A percentile compares a stretch with the other conserved stretches of the same genome.
Conservation (phyloP, 169 alveolate species). For the Plasmodium yoelii region DNA sequence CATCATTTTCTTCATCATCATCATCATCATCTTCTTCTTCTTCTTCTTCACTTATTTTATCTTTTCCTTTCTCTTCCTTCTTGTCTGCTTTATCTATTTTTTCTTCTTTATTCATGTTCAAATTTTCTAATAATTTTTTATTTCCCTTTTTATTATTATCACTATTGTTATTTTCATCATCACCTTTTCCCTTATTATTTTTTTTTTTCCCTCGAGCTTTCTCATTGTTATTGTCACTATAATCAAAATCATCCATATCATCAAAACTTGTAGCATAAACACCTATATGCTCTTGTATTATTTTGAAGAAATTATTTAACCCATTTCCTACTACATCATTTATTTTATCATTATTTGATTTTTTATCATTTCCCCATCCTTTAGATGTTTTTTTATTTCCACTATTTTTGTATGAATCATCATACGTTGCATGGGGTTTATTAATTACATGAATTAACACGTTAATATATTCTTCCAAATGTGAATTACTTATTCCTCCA, state of each 20-base stretch:
- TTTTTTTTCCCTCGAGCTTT: slow-evolving; percentile 11
- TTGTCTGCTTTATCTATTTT: background rate
- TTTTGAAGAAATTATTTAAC: slow-evolving; percentile 50
- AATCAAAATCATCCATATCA: slow-evolving; percentile 9
- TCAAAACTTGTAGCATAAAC: slow-evolving; percentile 57
- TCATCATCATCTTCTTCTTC: background rate
- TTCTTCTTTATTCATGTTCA: slow-evolving; percentile 17
- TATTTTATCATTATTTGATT: slow-evolving; percentile 17
- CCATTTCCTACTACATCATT: slow-evolving; percentile 50
- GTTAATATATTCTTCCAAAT: slow-evolving; percentile 74
- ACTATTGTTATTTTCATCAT: background rate
- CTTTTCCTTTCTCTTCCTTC: background rate
- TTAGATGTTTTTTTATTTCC: slow-evolving; percentile 24
- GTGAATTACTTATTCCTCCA: slow-evolving; percentile 57
- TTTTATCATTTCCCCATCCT: slow-evolving; percentile 9
- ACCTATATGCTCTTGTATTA: slow-evolving; percentile 74
- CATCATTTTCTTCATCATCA: slow-evolving; percentile 4
- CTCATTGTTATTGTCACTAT: slow-evolving; percentile 1
- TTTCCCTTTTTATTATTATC: slow-evolving; percentile 8
- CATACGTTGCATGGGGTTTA: slow-evolving; percentile 47
- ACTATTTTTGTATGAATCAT: slow-evolving; percentile 26
- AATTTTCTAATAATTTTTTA: background rate
- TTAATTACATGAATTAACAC: slow-evolving; percentile 71
- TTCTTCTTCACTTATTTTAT: slow-evolving; percentile 15
- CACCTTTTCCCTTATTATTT: background rate